phyloP scores from a whole-genome alignment of 176 grass and related monocot species.

The Aegilops tauschii region DNA sequence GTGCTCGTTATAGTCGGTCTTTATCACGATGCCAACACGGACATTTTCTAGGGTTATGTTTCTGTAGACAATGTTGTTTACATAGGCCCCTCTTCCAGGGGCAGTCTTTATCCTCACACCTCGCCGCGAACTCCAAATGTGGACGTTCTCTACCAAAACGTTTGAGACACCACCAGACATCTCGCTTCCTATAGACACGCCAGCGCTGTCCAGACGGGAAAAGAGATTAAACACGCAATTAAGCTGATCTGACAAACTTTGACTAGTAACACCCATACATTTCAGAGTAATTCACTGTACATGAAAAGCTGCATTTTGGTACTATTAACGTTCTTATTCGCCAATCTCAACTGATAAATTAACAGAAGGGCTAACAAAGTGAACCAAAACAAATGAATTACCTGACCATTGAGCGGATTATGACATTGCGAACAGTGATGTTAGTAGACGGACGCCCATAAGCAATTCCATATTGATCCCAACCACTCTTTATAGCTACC shows the following conservation, averaged over 20 bases:
- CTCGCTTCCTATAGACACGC: slow-evolving; percentile 83
- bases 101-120: slow-evolving; percentile 86
- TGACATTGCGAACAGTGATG: slow-evolving; percentile 65
- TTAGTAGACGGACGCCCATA: slow-evolving; percentile 85
- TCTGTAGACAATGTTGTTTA: slow-evolving; percentile 51
- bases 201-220: slow-evolving; percentile 57
- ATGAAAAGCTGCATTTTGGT: neutral
- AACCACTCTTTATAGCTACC: slow-evolving; percentile 96
- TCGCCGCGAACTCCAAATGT: slow-evolving; percentile 67
- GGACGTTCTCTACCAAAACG: slow-evolving; percentile 66
- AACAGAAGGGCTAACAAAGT: neutral
- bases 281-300: neutral
- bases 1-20: slow-evolving; percentile 87
- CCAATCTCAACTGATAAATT: neutral
- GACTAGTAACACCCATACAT: neutral
- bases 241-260: neutral
- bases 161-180: slow-evolving; percentile 92
- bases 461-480: slow-evolving; percentile 89
- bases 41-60: slow-evolving; percentile 66
- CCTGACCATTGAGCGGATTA: slow-evolving; percentile 80
- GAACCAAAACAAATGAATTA: slow-evolving; percentile 26
- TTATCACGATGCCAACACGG: slow-evolving; percentile 85
- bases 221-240: slow-evolving; percentile 26
- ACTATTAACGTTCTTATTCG: neutral
- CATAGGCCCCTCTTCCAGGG: slow-evolving; percentile 82